Evolutionary conservation across 1,139 yeast species (phyloP).

Genomic region (Debaryomyces robertsiae): DNA sequence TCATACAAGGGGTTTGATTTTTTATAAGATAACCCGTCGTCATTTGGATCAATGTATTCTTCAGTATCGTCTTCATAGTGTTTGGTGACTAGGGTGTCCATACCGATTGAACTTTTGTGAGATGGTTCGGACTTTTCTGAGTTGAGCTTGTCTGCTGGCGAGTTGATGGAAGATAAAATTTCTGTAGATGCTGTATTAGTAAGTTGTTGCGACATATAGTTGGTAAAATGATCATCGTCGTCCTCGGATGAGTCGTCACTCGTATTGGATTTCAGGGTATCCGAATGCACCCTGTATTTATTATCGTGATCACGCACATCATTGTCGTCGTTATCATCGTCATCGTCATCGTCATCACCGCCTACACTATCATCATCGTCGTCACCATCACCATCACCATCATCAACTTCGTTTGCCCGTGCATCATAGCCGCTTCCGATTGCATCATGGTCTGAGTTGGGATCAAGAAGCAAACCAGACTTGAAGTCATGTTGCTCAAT

Average conservation of each 20-base stretch:
- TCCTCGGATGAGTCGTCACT: conserved; percentile 33
- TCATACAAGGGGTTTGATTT: conserved; percentile 65
- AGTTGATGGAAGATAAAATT: conserved; percentile 48
- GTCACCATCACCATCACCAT: conserved; percentile 26
- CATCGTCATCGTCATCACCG: conserved; percentile 25
- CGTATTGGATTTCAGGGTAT: conserved; percentile 13
- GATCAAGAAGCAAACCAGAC: conserved; percentile 39
- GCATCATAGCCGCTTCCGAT: conserved; percentile 26
- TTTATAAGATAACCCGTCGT: conserved; percentile 75
- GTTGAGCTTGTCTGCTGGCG: conserved; percentile 51
- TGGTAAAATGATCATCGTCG: conserved; percentile 56
- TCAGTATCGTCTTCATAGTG: conserved; percentile 44
- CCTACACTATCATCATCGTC: conserved; percentile 28
- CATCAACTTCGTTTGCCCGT: conserved; percentile 20
- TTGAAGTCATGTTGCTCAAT: conserved; percentile 41
- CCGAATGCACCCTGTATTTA: conserved; percentile 41
- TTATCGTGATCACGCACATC: conserved; percentile 29
- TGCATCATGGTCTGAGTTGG: conserved; percentile 37
- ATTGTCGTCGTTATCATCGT: conserved; percentile 24
- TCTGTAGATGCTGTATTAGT: conserved; percentile 62
- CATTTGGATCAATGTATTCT: conserved; percentile 78
- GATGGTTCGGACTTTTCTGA: conserved; percentile 15
- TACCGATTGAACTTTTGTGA: conserved; percentile 13
- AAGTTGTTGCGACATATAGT: conserved; percentile 83
- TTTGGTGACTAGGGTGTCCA: conserved; percentile 12